Base-by-base conservation (phyloP, 202 grass and related monocot genomes). In the Eragrostis tef region DNA sequence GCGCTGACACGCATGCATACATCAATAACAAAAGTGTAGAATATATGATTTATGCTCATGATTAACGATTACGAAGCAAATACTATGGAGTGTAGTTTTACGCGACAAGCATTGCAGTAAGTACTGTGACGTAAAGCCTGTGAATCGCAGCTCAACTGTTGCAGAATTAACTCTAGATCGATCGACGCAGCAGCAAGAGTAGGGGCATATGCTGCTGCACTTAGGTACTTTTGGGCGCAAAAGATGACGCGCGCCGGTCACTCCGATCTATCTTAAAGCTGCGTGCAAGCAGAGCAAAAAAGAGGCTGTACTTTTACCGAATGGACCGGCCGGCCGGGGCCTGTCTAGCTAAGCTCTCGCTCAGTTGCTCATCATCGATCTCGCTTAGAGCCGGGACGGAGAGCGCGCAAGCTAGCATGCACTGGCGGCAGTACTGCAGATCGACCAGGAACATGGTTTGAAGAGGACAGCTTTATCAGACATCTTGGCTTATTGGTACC, bases 221-320 rank as follows among this genome's bases (percentile, higher is more conserved):
- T 11, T 58, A 26, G 45, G 48, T 43, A 67, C 36, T 67, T 50
- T 45, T 31, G 65, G 65, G 51, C 20, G 66, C 58, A 57, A 78
- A 81, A 71, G 79, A 71, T 60, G 78, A 14, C 51, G 39, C 66
- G 45, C 39, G 19, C 17, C 16, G 63, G 63, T 43, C 77, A 68
- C 77, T 79, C 20, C 5, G 16, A 36, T 29, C 3, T 6, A 17
- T 12, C 79, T 47, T 80, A 80, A 81, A 60, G 79, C 79, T 71
- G 79, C 24, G 41, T 15, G 79, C 22, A 15, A 6, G 66, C 79
- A 81, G 79, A 29, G 79, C 36, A n/a, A 70, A 51, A 69, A 70
- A 26, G 65, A 70, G 16, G 50, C 50, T 27, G 65, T 59, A 80
- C 78, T 80, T 45, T 39, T 44, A 64, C 46, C 15, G 41, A 42